A percentile compares a stretch with the other conserved stretches of the same genome.
Conservation (phyloP, 2,329 filamentous ascomycete genomes). For the Colletotrichum magnum region DNA sequence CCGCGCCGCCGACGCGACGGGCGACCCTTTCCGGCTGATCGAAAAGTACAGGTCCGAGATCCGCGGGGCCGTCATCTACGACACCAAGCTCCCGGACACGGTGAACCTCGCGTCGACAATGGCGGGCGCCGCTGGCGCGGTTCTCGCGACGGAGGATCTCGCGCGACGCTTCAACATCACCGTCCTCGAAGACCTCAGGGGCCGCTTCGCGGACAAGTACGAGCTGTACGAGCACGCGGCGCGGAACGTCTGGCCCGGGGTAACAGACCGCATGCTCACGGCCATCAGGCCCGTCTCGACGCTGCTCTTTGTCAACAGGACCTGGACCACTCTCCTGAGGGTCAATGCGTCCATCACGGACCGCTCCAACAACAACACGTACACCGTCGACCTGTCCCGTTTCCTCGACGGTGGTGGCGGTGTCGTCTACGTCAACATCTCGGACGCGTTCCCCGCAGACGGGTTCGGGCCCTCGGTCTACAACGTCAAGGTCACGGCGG, state of each 20-base stretch:
- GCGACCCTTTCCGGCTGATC: slow-evolving; percentile 1
- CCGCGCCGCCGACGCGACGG: background rate
- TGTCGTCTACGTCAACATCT: slow-evolving; percentile 13
- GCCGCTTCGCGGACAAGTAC: slow-evolving; percentile 18
- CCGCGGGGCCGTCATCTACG: slow-evolving; percentile 19
- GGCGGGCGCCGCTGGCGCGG: slow-evolving; percentile 3
- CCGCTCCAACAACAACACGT: slow-evolving; percentile 24
- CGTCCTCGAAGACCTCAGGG: slow-evolving; percentile 11
- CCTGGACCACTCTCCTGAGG: slow-evolving; percentile 12
- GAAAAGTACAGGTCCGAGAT: slow-evolving; percentile 23
- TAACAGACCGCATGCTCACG: slow-evolving; percentile 18
- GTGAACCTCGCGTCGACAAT: slow-evolving; percentile 21
- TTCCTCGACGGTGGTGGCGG: background rate
- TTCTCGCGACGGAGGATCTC: slow-evolving; percentile 14
- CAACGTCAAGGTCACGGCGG: background rate
- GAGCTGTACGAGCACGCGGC: slow-evolving; percentile 19
- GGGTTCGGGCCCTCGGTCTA: slow-evolving; percentile 17
- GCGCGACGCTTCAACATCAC: slow-evolving; percentile 20
- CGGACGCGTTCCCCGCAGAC: slow-evolving; percentile 16
- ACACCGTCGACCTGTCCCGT: background rate
- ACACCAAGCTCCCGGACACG: slow-evolving; percentile 20
- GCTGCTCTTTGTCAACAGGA: slow-evolving; percentile 15
- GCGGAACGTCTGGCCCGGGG: slow-evolving; percentile 12
- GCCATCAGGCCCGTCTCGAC: slow-evolving; percentile 15
- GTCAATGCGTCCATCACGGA: slow-evolving; percentile 16